These are phyloP conservation scores for Dactylellina sp. DNA, from an alignment of 2,329 filamentous ascomycete genomes.

Conservation along the genomic window DNA sequence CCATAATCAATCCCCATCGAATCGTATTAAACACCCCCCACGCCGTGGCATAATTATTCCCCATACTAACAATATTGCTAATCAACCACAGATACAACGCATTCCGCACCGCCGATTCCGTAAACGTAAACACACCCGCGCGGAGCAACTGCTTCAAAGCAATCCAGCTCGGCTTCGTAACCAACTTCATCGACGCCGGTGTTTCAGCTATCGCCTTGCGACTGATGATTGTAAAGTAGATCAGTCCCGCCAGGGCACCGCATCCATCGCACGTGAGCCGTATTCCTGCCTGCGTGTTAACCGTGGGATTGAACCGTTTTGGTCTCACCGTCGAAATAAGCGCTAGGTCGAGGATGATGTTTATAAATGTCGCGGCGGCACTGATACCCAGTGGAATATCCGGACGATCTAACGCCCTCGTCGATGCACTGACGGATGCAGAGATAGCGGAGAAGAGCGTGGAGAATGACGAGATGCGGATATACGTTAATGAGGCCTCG, in stretches of 20 bases:
- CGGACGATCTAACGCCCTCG: conserved; percentile 74
- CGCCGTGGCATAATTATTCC: conserved; percentile 75
- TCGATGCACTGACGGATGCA: conserved; percentile 72
- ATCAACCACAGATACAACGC: conserved; percentile 78
- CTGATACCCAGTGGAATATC: conserved; percentile 77
- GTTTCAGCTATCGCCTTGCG: conserved; percentile 28
- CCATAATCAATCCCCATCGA: conserved; percentile 79
- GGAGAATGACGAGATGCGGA: conserved; percentile 74
- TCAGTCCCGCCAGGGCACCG: conserved; percentile 70
- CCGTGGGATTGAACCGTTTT: conserved; percentile 68
- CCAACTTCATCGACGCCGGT: conserved; percentile 23
- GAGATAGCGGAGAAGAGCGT: conserved; percentile 74
- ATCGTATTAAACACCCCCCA: conserved; percentile 82
- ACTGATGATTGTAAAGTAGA: conserved; percentile 70
- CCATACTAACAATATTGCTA: conserved; percentile 73
- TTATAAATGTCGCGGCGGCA: conserved; percentile 72
- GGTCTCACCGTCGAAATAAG: conserved; percentile 74
- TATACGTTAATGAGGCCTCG: conserved; percentile 71
- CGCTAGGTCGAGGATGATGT: conserved; percentile 75
- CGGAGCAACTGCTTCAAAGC: conserved; percentile 68
- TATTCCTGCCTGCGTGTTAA: conserved; percentile 75
- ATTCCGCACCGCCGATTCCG: conserved; percentile 76
- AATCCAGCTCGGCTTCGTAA: conserved; percentile 63
- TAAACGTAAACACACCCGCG: conserved; percentile 72
- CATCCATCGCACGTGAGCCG: conserved; percentile 72